Evolutionary conservation across 2,329 filamentous ascomycete species (phyloP).

Genomic region (Purpureocillium takamizusanense): DNA sequence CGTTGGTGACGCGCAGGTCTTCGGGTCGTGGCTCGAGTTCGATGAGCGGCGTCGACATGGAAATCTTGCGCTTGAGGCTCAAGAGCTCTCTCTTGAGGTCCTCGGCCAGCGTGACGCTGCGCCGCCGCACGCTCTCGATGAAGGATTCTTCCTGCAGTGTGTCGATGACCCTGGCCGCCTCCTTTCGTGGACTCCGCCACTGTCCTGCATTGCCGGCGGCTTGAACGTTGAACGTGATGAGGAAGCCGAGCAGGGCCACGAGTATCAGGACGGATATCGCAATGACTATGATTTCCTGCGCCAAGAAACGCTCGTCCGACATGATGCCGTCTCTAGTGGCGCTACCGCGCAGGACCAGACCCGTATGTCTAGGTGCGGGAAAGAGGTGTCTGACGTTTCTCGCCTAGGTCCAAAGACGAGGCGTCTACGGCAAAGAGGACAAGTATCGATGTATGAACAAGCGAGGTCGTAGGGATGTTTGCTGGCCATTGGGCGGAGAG

Average conservation of each 20-base stretch:
- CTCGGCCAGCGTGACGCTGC: constrained; percentile 14
- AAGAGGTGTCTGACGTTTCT: too few relatives aligned
- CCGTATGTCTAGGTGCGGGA: too few relatives aligned
- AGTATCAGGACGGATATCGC: background rate
- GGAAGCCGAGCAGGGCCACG: background rate
- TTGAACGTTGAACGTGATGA: background rate
- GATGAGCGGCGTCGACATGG: constrained; percentile 2
- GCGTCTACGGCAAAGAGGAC: too few relatives aligned
- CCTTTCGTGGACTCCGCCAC: background rate
- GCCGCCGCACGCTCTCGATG: constrained; percentile 14
- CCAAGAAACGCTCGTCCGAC: background rate
- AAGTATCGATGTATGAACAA: too few relatives aligned
- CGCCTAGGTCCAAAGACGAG: too few relatives aligned
- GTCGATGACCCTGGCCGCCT: background rate
- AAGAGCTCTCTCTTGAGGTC: constrained; percentile 14
- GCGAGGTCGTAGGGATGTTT: too few relatives aligned
- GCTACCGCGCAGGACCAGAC: too few relatives aligned
- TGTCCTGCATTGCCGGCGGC: background rate
- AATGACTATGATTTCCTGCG: background rate
- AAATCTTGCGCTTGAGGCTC: constrained; percentile 12
- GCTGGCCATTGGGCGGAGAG: too few relatives aligned
- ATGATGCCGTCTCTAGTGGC: background rate
- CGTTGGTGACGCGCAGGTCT: background rate
- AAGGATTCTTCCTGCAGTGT: constrained; percentile 13
- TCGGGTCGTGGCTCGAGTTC: background rate